Base-by-base conservation (phyloP, 2,329 filamentous ascomycete species). In the Stachybotrys echinatus region DNA sequence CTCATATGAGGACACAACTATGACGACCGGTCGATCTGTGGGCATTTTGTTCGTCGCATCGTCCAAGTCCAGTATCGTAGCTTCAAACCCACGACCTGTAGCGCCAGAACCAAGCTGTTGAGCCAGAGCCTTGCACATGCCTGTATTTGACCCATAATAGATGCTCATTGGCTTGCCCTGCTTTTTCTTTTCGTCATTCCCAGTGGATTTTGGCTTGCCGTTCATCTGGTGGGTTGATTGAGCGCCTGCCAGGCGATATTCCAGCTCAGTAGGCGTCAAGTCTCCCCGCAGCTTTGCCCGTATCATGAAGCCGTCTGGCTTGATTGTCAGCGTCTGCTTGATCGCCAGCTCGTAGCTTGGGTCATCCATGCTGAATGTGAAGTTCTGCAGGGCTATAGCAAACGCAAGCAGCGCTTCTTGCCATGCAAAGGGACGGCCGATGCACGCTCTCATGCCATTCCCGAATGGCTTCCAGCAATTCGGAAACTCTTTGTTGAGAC, bases 391-490 rank as follows among this genome's bases (percentile, higher is more conserved):
- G 12, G 89, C 62, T 57, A 87, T 75, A 0, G 83, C 80, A 56
- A 83, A 71, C 8, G 77, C 75, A 1, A 89, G 67, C 5, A 86
- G 62, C 2, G 79, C 75, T 65, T 92, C 88, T 61, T 92, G 87
- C 83, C 84, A 87, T 1, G 87, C 86, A 61, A 91, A 91, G 0
- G 81, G 75, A 1, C 86, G 73, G 4, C 88, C 88, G 52, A 91
- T 90, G 57, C 87, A 92, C 1, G 73, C 84, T 48, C 88, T 72
- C 54, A 78, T 74, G 2, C 87, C 87, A 51, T 87, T 87, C 2
- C 88, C 88, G 57, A 91, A 92, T 3, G 88, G 85, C 67, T 88
- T 87, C 83, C 81, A 87, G 27, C 76, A 75, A 48, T 80, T 81
- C 14, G 75, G 75, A 23, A 81, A 84, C 6, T 88, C 73, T 22